Conservation (phyloP, 768 basidiomycete genomes). For the Hypsizygus marmoreus region DNA sequence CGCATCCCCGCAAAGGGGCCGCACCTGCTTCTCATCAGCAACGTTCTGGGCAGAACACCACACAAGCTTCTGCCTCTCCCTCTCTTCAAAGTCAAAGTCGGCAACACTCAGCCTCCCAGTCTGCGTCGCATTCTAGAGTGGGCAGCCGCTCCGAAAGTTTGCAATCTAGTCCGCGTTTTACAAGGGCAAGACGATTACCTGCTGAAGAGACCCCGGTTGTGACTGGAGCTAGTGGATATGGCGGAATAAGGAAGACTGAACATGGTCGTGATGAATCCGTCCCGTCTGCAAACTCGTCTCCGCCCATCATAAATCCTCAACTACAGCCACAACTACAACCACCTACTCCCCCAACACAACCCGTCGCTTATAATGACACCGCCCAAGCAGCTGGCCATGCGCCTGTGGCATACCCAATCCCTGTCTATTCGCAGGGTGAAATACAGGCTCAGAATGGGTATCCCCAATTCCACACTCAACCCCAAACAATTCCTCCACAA, state of each 20-base stretch:
- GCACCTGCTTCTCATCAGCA: conserved; percentile 3
- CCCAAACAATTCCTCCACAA: too few relatives aligned
- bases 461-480: too few relatives aligned
- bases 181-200: conserved; percentile 43
- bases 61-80: conserved; percentile 9
- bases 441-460: too few relatives aligned
- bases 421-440: conserved; percentile 5
- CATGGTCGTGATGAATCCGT: background rate
- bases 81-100: conserved; percentile 19
- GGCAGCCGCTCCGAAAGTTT: conserved; percentile 49
- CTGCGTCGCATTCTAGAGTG: conserved; percentile 42
- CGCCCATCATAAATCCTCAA: too few relatives aligned
- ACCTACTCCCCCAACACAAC: conserved; percentile 11
- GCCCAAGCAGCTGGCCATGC: conserved; percentile 1
- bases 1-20: conserved; percentile 27
- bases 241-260: background rate
- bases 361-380: conserved; percentile 4
- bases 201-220: conserved; percentile 32
- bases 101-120: conserved; percentile 23
- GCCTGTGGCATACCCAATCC: conserved; percentile 13
- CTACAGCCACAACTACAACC: conserved; percentile 19
- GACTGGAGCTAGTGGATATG: background rate
- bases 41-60: conserved; percentile 6
- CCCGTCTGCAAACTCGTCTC: conserved; percentile 7
- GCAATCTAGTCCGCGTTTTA: conserved; percentile 50